These are phyloP conservation scores for Neocallimastix lanati DNA, from an alignment of 192 early-diverging fungal genomes.

Conservation along the genomic window DNA sequence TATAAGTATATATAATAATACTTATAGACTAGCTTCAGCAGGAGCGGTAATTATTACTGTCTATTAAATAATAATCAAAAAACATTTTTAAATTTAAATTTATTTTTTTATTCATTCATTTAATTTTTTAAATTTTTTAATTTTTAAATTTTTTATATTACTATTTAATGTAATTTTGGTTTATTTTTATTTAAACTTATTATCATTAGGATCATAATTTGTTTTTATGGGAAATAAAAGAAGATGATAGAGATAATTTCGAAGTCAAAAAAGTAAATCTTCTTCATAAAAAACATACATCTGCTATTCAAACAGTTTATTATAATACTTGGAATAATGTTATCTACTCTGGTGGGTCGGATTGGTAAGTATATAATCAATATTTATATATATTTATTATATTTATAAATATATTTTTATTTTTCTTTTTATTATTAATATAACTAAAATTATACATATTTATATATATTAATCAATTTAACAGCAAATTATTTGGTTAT, in stretches of 20 bases:
- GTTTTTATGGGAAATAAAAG: background rate
- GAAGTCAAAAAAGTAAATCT: background rate
- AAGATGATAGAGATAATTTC: background rate
- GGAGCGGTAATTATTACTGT: background rate
- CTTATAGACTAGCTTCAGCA: background rate
- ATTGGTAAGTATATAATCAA: background rate
- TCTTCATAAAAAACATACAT: background rate
- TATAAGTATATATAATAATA: background rate
- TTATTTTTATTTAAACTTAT: too few species aligned
- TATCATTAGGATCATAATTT: background rate
- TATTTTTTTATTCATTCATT: too few species aligned
- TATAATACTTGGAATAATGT: background rate
- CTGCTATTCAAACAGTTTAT: background rate
- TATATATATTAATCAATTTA: background rate
- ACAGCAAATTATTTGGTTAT: background rate
- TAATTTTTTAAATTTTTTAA: too few species aligned
- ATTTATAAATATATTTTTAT: too few species aligned
- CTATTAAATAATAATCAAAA: too few species aligned
- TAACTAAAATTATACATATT: too few species aligned
- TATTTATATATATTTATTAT: too few species aligned
- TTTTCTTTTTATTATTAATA: too few species aligned
- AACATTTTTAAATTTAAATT: too few species aligned
- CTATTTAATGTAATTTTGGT: too few species aligned
- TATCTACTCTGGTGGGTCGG: background rate
- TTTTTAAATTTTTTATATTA: too few species aligned